phyloP scores from a whole-genome alignment of 2,329 filamentous ascomycete genomes.

The Exophiala viscosa region DNA sequence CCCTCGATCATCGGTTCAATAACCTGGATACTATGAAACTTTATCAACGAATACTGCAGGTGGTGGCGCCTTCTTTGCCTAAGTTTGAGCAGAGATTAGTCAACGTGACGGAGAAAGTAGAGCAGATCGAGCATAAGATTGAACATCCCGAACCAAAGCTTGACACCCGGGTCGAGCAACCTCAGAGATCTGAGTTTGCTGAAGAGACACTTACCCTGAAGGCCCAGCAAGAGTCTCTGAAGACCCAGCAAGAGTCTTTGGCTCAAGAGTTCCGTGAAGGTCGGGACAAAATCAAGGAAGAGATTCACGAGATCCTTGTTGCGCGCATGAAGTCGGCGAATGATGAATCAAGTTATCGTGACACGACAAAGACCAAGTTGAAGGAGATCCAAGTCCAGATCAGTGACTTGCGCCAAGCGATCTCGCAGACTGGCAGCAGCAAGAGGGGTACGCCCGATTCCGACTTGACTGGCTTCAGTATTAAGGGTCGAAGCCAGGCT shows the following conservation, averaged over 20 bases:
- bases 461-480: background rate
- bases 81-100: slow-evolving; percentile 12
- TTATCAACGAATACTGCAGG: slow-evolving; percentile 7
- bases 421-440: background rate
- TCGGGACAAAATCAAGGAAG: background rate
- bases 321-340: background rate
- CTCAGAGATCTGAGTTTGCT: background rate
- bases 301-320: background rate
- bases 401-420: background rate
- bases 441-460: background rate
- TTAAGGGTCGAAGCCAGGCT: background rate
- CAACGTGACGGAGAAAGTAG: slow-evolving; percentile 5
- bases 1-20: slow-evolving; percentile 14
- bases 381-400: background rate
- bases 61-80: slow-evolving; percentile 7
- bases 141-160: background rate
- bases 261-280: background rate
- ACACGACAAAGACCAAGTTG: background rate
- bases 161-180: background rate
- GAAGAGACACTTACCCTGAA: background rate
- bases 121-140: background rate
- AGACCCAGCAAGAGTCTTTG: background rate
- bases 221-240: background rate
- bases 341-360: background rate
- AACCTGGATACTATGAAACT: slow-evolving; percentile 13